Evolutionary conservation across 1,284 basidiomycete genomes (phyloP).

Genomic region (Cryptococcus sp.): DNA sequence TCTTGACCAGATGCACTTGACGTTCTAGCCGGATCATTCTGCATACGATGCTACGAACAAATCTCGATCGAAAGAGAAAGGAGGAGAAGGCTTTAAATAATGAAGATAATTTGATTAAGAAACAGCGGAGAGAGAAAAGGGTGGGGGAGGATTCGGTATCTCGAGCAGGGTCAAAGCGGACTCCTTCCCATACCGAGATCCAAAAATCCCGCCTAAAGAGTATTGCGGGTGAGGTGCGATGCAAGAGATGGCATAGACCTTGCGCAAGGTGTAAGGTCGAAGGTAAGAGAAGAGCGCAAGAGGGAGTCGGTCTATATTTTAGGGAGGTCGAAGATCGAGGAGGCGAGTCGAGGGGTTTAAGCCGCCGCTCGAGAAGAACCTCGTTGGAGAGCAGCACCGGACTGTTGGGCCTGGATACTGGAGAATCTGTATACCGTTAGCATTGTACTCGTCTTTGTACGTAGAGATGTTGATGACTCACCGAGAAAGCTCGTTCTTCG

Average conservation of each 20-base stretch:
- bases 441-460: not conserved
- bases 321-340: not conserved
- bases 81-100: not conserved
- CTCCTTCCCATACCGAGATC: too few species aligned
- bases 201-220: too few species aligned
- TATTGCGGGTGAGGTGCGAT: too few species aligned
- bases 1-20: too few species aligned
- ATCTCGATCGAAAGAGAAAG: not conserved
- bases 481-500: constrained; percentile 49
- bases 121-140: too few species aligned
- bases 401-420: constrained; percentile 47
- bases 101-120: not conserved
- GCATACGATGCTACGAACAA: constrained; percentile 5
- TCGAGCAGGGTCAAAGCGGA: too few species aligned
- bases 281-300: not conserved
- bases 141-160: too few species aligned
- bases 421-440: too few species aligned
- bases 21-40: constrained; percentile 5
- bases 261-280: not conserved
- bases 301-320: not conserved
- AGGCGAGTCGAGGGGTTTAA: not conserved
- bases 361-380: constrained; percentile 20
- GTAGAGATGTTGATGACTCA: not conserved
- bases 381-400: constrained; percentile 44
- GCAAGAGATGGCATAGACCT: too few species aligned